Evolutionary conservation across 257 asterid species (phyloP).

Genomic region (Orobanche coerulescens): DNA sequence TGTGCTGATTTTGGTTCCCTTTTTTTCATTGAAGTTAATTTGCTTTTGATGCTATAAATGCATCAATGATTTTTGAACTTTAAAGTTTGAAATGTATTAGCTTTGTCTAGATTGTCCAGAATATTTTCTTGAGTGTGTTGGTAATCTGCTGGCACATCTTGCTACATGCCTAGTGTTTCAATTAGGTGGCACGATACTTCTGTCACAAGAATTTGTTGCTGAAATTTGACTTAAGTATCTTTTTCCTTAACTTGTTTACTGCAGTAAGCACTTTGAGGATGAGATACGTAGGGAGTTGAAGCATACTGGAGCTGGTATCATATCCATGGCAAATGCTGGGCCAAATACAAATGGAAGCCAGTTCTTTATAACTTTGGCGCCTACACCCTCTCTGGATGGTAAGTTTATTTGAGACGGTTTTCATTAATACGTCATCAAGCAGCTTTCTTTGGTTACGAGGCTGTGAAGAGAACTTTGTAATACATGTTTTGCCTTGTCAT

Average conservation of each 20-base stretch:
- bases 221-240: background rate
- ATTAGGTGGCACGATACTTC: background rate
- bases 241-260: background rate
- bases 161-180: conserved; percentile 5
- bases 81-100: background rate
- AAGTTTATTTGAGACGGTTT: conserved; percentile 13
- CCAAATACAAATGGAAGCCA: conserved; percentile 98
- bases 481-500: background rate
- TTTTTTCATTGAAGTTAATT: background rate
- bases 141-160: background rate
- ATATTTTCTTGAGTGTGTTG: background rate
- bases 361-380: conserved; percentile 90
- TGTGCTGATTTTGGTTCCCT: too few species aligned
- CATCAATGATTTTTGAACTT: background rate
- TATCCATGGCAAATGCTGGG: conserved; percentile 99
- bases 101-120: background rate
- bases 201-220: background rate
- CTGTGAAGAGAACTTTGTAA: background rate
- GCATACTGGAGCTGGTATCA: conserved; percentile 97
- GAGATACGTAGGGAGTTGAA: conserved; percentile 76
- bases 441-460: background rate
- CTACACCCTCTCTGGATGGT: conserved; percentile 95
- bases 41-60: background rate
- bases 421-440: conserved; percentile 4
- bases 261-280: conserved; percentile 88